Evolutionary conservation across 768 basidiomycete genomes (phyloP).

Genomic region (Boletus sp.): DNA sequence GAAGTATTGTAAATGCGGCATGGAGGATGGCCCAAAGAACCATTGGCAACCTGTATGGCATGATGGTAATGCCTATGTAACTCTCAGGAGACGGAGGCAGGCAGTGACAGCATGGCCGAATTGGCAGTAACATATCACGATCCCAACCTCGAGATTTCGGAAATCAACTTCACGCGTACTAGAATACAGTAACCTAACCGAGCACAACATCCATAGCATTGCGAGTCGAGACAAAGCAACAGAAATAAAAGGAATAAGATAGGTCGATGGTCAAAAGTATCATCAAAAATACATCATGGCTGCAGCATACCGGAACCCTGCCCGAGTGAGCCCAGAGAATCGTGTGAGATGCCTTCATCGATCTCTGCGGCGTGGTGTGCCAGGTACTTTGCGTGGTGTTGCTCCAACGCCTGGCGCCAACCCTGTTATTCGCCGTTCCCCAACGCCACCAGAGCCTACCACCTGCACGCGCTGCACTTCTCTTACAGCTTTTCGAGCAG

Average conservation of each 20-base stretch:
- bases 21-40: no score
- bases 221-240: slow-evolving; percentile 28
- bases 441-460: slow-evolving; percentile 45
- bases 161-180: background rate
- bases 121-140: no score
- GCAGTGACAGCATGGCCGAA: no score
- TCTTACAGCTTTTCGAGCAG: slow-evolving; percentile 64
- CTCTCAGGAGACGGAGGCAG: no score
- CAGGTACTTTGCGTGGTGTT: slow-evolving; percentile 56
- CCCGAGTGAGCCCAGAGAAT: slow-evolving; percentile 2
- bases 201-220: slow-evolving; percentile 32
- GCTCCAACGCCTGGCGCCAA: slow-evolving; percentile 42
- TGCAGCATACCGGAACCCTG: slow-evolving; percentile 8
- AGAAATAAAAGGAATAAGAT: slow-evolving; percentile 34
- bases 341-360: slow-evolving; percentile 19
- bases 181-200: background rate
- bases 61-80: no score
- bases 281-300: slow-evolving; percentile 28
- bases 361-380: slow-evolving; percentile 52
- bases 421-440: slow-evolving; percentile 57
- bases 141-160: background rate
- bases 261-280: slow-evolving; percentile 14
- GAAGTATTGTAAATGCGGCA: no score
- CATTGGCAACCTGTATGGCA: no score
- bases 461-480: slow-evolving; percentile 69